Base-by-base conservation (phyloP, 208 protist genomes). In the Naegleria fowleri region DNA sequence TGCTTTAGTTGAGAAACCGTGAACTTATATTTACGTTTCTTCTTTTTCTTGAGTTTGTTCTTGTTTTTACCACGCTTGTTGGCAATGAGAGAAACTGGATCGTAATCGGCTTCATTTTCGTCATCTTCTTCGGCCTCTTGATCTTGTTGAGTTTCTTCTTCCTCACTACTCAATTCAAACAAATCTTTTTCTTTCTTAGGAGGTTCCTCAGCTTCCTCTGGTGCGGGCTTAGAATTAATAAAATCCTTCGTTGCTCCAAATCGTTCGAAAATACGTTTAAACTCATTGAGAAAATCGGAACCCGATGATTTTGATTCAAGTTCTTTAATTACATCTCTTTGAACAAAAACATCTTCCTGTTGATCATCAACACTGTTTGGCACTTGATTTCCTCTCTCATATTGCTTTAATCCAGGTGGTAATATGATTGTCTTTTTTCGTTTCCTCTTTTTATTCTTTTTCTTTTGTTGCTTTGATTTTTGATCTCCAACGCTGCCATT, bases 1-100 rank as follows among this genome's bases (percentile, higher is more conserved):
- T 95, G 94, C 92, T 99, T 99, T 6, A 99, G 91, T 90, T 98
- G 93, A 7, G 96, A 96, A 84, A 99, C 92, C 22, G 88, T 94
- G 86, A 97, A 33, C 11, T 93, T 90, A 51, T 95, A 90, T 79
- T 7, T n/a, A 29, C 19, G 3, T 51, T 90, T 90, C n/a, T 38
- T 25, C 39, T 90, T 41, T 29, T 90, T 90, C 33, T 90, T 90
- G 11, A 48, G 48, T 58, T 33, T 58, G 15, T 22, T 59, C 11
- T 89, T 89, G 9, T 85, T 79, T n/a, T 79, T 79, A 36, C 67
- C 67, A 6, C n/a, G 19, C 29, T 79, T 79, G 29, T 79, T 79
- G 16, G 67, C 67, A 79, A 79, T 79, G 9, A 79, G n/a, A 79
- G 67, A 79, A 36, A n/a, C 16, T 36, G 13, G 67, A 79, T 79